Evolutionary conservation across 257 asterid species (phyloP).

Genomic region (Solanum raphanifolium): DNA sequence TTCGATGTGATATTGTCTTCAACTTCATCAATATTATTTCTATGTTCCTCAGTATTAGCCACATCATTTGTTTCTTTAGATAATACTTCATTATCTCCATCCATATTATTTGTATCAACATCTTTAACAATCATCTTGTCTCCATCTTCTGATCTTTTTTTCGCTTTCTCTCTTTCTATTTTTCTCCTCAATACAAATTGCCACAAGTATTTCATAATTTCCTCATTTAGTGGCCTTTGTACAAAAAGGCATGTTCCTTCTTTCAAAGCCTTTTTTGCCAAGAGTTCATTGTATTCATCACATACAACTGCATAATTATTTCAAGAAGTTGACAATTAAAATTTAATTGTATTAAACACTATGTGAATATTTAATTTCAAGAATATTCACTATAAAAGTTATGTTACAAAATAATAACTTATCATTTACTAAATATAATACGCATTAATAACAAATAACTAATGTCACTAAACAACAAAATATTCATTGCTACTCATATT

Average conservation of each 20-base stretch:
- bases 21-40: not conserved
- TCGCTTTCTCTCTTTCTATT: not conserved
- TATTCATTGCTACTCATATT: not conserved
- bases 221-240: not conserved
- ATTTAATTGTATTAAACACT: not conserved
- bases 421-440: not conserved
- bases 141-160: not conserved
- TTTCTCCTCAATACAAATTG: not conserved
- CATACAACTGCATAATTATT: not conserved
- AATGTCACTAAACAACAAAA: not conserved
- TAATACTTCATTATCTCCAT: not conserved
- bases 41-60: not conserved
- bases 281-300: not conserved
- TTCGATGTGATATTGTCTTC: not conserved
- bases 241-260: not conserved
- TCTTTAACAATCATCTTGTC: not conserved
- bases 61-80: not conserved
- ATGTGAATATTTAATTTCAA: not conserved
- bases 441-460: not conserved
- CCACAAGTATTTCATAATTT: not conserved
- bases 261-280: not conserved
- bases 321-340: not conserved
- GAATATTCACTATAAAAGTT: not conserved
- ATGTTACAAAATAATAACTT: not conserved
- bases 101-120: not conserved